phyloP scores from a whole-genome alignment of 768 basidiomycete species.

The Termitomyces sp. region DNA sequence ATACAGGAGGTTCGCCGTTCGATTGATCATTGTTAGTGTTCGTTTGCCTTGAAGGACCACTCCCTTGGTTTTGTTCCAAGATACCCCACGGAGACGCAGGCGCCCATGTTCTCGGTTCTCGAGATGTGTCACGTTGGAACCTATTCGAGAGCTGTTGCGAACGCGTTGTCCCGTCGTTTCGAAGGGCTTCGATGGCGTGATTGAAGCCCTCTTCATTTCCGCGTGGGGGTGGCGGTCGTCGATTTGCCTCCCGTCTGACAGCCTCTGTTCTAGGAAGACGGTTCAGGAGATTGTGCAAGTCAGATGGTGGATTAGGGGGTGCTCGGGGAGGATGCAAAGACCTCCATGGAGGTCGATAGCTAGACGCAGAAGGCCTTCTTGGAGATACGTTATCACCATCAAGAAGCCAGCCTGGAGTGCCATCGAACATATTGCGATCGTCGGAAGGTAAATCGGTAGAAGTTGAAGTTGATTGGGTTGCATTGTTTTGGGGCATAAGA shows the following conservation, averaged over 20 bases:
- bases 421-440: not conserved
- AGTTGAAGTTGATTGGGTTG: not conserved
- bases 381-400: not conserved
- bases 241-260: constrained; percentile 23
- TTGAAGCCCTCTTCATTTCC: constrained; percentile 26
- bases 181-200: constrained; percentile 31
- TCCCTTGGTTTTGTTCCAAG: constrained; percentile 10
- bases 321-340: not conserved
- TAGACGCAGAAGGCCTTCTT: not conserved
- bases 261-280: constrained; percentile 27
- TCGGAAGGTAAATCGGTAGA: not conserved
- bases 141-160: constrained; percentile 30
- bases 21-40: not conserved
- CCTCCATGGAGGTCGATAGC: constrained; percentile 7
- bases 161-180: constrained; percentile 29
- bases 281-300: constrained; percentile 25
- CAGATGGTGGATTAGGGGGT: constrained; percentile 5
- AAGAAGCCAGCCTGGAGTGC: not conserved
- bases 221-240: constrained; percentile 7
- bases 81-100: constrained; percentile 17
- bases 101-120: constrained; percentile 1
- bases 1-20: not conserved
- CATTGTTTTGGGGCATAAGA: not conserved
- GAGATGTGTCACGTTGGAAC: constrained; percentile 24
- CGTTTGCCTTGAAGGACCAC: not conserved